These are phyloP conservation scores for Paspalum notatum DNA, from an alignment of 176 grass and related monocot species.

Conservation along the genomic window DNA sequence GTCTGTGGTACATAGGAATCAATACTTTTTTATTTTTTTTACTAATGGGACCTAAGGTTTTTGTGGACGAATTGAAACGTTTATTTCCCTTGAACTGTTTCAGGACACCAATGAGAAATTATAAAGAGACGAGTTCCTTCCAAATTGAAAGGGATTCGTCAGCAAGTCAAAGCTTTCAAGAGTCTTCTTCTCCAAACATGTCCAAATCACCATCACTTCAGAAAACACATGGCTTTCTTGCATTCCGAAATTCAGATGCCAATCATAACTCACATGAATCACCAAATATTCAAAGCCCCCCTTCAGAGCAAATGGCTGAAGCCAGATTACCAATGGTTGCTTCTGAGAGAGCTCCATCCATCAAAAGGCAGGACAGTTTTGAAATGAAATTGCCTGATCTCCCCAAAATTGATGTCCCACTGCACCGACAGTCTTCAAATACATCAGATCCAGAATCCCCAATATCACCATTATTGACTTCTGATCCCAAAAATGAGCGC, in stretches of 20 bases:
- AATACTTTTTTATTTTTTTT: slow-evolving; percentile 11
- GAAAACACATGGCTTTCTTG: slow-evolving; percentile 72
- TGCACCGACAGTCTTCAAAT: slow-evolving; percentile 75
- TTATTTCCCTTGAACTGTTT: slow-evolving; percentile 43
- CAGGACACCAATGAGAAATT: slow-evolving; percentile 88
- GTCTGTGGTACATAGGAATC: slow-evolving; percentile 4
- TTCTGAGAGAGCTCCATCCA: slow-evolving; percentile 76
- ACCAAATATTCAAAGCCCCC: slow-evolving; percentile 86
- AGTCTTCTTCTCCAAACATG: slow-evolving; percentile 92
- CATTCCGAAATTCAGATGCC: slow-evolving; percentile 72
- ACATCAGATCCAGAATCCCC: slow-evolving; percentile 93
- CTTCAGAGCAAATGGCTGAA: slow-evolving; percentile 82
- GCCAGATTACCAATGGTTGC: slow-evolving; percentile 56
- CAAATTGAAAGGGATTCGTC: slow-evolving; percentile 84
- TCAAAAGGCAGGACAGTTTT: slow-evolving; percentile 94
- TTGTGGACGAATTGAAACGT: slow-evolving; percentile 11
- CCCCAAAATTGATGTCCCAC: slow-evolving; percentile 91
- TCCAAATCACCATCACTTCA: slow-evolving; percentile 95
- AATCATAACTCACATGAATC: slow-evolving; percentile 84
- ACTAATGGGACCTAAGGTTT: slow-evolving; percentile 6
- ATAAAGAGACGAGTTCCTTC: slow-evolving; percentile 65
- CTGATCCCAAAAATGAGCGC: slow-evolving; percentile 97
- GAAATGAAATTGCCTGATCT: slow-evolving; percentile 90
- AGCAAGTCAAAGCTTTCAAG: slow-evolving; percentile 79
- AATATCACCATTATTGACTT: slow-evolving; percentile 89